Evolutionary conservation across 805 yeast species (phyloP).

Genomic region (Ogataea sp.): DNA sequence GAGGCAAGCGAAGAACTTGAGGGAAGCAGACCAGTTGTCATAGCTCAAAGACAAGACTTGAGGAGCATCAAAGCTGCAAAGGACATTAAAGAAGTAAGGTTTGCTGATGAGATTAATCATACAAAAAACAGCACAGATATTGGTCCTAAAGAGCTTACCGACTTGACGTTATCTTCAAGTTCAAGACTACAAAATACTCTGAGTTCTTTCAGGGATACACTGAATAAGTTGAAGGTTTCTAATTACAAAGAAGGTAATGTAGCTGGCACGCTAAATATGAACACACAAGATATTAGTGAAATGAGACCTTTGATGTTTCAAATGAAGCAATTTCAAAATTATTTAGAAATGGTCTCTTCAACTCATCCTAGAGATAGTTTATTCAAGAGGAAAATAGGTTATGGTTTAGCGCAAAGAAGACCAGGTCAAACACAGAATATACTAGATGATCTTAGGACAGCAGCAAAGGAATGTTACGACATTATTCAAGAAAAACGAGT

Average conservation of each 20-base stretch:
- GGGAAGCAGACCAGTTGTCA: background rate
- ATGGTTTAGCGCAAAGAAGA: slow-evolving; percentile 5
- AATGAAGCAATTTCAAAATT: slow-evolving; percentile 22
- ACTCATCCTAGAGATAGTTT: slow-evolving; percentile 26
- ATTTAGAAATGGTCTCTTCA: slow-evolving; percentile 21
- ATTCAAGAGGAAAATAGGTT: slow-evolving; percentile 19
- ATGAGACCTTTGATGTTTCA: slow-evolving; percentile 29
- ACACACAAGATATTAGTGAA: slow-evolving; percentile 17
- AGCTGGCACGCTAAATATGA: slow-evolving; percentile 2
- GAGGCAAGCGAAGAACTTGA: slow-evolving; percentile 6
- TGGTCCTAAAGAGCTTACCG: slow-evolving; percentile 1
- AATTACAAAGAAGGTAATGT: slow-evolving; percentile 13
- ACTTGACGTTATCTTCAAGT: slow-evolving; percentile 7
- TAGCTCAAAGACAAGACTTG: background rate
- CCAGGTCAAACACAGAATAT: slow-evolving; percentile 11
- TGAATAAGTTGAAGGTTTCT: slow-evolving; percentile 19
- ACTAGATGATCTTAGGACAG: slow-evolving; percentile 19
- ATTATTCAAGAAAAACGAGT: slow-evolving; percentile 3
- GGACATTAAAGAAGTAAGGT: slow-evolving; percentile 14
- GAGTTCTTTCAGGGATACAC: slow-evolving; percentile 17
- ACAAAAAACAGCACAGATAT: background rate
- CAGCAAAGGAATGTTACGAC: slow-evolving; percentile 12
- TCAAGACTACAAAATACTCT: slow-evolving; percentile 18
- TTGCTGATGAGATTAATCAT: slow-evolving; percentile 13
- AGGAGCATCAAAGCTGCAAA: slow-evolving; percentile 1